Evolutionary conservation across 495 filamentous ascomycete species (phyloP).

Genomic region (Penicillium fimorum): DNA sequence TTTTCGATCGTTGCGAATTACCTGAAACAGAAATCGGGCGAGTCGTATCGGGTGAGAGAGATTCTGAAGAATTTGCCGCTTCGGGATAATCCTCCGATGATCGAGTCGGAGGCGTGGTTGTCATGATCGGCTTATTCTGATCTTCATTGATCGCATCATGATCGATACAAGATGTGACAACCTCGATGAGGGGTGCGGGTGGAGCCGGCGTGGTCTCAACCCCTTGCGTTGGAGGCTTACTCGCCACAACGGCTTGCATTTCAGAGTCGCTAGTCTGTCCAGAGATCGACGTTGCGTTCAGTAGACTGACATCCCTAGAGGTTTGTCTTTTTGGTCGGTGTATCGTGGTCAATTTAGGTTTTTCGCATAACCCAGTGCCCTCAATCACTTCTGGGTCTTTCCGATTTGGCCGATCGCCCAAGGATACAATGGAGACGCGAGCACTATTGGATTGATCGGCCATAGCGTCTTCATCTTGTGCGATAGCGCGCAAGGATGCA

Average conservation of each 20-base stretch:
- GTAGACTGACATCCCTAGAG: conserved; percentile 28
- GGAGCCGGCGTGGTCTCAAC: conserved; percentile 24
- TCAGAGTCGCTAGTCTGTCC: conserved; percentile 25
- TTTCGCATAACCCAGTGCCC: conserved; percentile 37
- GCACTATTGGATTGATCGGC: conserved; percentile 25
- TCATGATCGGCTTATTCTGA: conserved; percentile 23
- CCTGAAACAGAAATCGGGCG: conserved; percentile 35
- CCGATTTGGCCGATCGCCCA: conserved; percentile 21
- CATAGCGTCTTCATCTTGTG: conserved; percentile 18
- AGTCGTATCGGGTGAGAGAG: conserved; percentile 13
- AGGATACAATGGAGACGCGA: conserved; percentile 24
- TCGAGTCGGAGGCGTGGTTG: conserved; percentile 8
- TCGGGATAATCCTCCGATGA: conserved; percentile 13
- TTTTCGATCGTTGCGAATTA: conserved; percentile 34
- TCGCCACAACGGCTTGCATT: conserved; percentile 20
- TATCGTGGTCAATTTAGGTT: conserved; percentile 29
- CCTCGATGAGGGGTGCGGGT: conserved; percentile 25
- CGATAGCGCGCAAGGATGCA: conserved; percentile 23
- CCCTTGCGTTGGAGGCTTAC: conserved; percentile 34
- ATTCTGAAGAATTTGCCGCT: conserved; percentile 4
- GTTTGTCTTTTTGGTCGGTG: conserved; percentile 37
- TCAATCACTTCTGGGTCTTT: conserved; percentile 37
- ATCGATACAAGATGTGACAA: conserved; percentile 24
- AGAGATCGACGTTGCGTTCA: conserved; percentile 31
- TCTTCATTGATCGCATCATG: conserved; percentile 21